These are phyloP conservation scores for Mortierella sp. DNA, from an alignment of 371 early-diverging fungal species.

Conservation along the genomic window DNA sequence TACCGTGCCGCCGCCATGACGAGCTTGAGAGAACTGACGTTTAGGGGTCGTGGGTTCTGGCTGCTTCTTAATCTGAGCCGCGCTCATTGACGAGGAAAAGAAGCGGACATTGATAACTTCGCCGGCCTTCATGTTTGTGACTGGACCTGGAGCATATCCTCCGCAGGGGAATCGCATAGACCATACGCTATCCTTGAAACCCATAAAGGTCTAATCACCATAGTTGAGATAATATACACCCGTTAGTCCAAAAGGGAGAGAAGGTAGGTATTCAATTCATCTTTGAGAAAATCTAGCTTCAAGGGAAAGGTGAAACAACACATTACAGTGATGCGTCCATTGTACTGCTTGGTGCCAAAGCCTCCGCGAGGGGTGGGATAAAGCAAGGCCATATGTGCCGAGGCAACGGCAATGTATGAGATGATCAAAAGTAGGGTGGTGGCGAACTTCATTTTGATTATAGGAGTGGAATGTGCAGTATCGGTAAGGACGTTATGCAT, in stretches of 20 bases:
- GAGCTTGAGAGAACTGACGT: conserved; percentile 39
- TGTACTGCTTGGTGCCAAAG: conserved; percentile 39
- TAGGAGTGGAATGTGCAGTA: not conserved
- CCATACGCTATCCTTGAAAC: conserved; percentile 35
- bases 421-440: conserved; percentile 25
- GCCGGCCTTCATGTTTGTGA: conserved; percentile 47
- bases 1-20: conserved; percentile 55
- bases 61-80: conserved; percentile 29
- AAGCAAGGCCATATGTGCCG: conserved; percentile 40
- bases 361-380: conserved; percentile 50
- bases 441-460: conserved; percentile 41
- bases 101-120: conserved; percentile 42
- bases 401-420: conserved; percentile 33
- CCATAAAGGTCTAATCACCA: conserved; percentile 35
- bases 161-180: conserved; percentile 46
- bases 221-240: no score
- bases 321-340: conserved; percentile 47
- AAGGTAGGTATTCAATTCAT: not conserved
- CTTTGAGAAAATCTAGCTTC: not conserved
- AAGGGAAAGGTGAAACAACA: not conserved
- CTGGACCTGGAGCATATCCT: conserved; percentile 44
- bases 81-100: conserved; percentile 28
- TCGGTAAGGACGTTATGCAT: not conserved
- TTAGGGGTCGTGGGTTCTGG: conserved; percentile 15
- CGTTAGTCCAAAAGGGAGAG: not conserved